These are phyloP conservation scores for Pleurotus pulmonarius DNA, from an alignment of 768 basidiomycete genomes.

Conservation along the genomic window DNA sequence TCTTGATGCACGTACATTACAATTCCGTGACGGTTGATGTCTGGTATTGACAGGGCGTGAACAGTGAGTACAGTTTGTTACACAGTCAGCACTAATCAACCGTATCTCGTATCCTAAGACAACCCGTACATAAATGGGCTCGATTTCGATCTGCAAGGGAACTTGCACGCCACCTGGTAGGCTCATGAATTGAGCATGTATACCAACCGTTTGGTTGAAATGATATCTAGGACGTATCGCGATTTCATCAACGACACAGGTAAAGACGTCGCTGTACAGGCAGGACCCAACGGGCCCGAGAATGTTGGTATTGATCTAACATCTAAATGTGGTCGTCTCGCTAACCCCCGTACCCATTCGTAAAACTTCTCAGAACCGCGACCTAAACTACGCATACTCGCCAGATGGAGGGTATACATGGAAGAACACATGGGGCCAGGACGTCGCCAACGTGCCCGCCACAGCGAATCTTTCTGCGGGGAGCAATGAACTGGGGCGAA, in stretches of 20 bases:
- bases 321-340: not conserved
- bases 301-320: slow-evolving; percentile 20
- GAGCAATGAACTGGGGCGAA: too few relatives aligned
- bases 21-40: not conserved
- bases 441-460: slow-evolving; percentile 18
- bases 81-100: not conserved
- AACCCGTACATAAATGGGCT: slow-evolving; percentile 36
- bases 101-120: slow-evolving; percentile 14
- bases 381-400: slow-evolving; percentile 28
- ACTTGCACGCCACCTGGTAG: slow-evolving; percentile 27
- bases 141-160: slow-evolving; percentile 26
- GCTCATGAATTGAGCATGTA: not conserved
- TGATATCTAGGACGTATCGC: slow-evolving; percentile 27
- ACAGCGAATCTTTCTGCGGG: not conserved
- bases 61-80: slow-evolving; percentile 18
- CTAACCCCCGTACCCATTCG: not conserved
- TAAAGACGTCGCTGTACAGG: slow-evolving; percentile 32
- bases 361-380: slow-evolving; percentile 26
- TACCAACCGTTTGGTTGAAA: not conserved
- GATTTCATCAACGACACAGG: slow-evolving; percentile 36
- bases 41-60: slow-evolving; percentile 23
- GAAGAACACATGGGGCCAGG: slow-evolving; percentile 32
- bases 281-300: slow-evolving; percentile 34
- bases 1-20: not conserved
- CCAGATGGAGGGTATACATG: slow-evolving; percentile 26